A percentile compares a stretch with the other conserved stretches of the same genome.
Evolutionary conservation across 495 filamentous ascomycete species (phyloP).

Genomic region (Polyplosphaeria fusca): DNA sequence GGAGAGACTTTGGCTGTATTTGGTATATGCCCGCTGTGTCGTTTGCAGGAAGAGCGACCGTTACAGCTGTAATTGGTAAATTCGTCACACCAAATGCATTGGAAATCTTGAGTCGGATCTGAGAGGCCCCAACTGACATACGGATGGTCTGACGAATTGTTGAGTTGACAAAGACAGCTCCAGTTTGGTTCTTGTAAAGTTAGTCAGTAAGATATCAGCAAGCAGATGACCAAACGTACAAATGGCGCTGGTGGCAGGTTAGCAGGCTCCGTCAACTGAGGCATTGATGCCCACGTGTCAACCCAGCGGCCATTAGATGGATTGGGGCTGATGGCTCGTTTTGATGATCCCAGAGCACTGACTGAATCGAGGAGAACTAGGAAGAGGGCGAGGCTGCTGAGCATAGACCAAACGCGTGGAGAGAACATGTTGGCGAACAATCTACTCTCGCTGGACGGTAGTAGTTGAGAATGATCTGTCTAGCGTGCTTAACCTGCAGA

Average conservation of each 20-base stretch:
- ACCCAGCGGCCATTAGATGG: slow-evolving; percentile 54
- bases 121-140: slow-evolving; percentile 52
- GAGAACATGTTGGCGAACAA: neutral
- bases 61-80: slow-evolving; percentile 58
- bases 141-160: slow-evolving; percentile 68
- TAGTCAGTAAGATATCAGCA: neutral
- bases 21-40: slow-evolving; percentile 48
- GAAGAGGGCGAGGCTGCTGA: neutral
- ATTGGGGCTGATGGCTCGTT: slow-evolving; percentile 2
- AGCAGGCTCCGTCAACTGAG: slow-evolving; percentile 59
- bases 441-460: too few species aligned
- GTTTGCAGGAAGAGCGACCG: slow-evolving; percentile 54
- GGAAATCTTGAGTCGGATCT: slow-evolving; percentile 61
- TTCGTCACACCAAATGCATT: slow-evolving; percentile 64
- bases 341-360: neutral
- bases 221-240: slow-evolving; percentile 42
- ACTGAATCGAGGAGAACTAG: neutral
- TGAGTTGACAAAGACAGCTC: slow-evolving; percentile 48
- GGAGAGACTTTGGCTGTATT: slow-evolving; percentile 52
- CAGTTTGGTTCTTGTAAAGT: slow-evolving; percentile 38
- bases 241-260: slow-evolving; percentile 62
- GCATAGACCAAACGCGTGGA: neutral
- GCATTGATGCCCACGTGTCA: slow-evolving; percentile 64
- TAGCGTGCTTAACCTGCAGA: too few species aligned
- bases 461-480: too few species aligned